Evolutionary conservation across 2,329 filamentous ascomycete species (phyloP).

Genomic region (Aspergillus persii): DNA sequence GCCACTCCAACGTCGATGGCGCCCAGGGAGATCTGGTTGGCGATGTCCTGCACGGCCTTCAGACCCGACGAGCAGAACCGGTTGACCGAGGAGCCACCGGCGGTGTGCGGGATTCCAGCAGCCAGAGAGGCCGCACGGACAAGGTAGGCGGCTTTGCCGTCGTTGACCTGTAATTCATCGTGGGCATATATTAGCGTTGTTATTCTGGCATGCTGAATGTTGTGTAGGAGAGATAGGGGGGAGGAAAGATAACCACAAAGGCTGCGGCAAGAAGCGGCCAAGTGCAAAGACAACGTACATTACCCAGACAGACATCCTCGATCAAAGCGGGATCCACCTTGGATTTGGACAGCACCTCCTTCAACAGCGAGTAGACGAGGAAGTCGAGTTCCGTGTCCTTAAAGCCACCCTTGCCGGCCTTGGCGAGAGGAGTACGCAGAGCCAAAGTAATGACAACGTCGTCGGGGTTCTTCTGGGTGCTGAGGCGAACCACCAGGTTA

Average conservation of each 20-base stretch:
- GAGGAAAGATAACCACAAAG: not conserved
- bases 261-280: not conserved
- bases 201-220: constrained; percentile 12
- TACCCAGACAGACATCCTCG: constrained; percentile 89
- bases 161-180: constrained; percentile 60
- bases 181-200: constrained; percentile 1
- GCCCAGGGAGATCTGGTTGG: constrained; percentile 76
- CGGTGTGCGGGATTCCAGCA: constrained; percentile 90
- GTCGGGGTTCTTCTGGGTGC: constrained; percentile 88
- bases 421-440: constrained; percentile 81
- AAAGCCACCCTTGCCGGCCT: constrained; percentile 87
- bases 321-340: constrained; percentile 77
- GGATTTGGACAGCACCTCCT: constrained; percentile 69
- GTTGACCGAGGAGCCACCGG: constrained; percentile 78
- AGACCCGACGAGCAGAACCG: constrained; percentile 97
- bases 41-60: constrained; percentile 92
- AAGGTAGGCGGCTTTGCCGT: constrained; percentile 86
- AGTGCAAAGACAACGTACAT: constrained; percentile 57
- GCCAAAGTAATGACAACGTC: constrained; percentile 96
- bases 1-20: constrained; percentile 86
- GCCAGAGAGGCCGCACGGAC: constrained; percentile 82
- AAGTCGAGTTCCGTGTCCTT: constrained; percentile 92
- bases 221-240: not conserved
- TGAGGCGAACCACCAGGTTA: constrained; percentile 37
- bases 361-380: constrained; percentile 77